Conservation (phyloP, 2,329 filamentous ascomycete genomes). For the Fusarium liriodendri region DNA sequence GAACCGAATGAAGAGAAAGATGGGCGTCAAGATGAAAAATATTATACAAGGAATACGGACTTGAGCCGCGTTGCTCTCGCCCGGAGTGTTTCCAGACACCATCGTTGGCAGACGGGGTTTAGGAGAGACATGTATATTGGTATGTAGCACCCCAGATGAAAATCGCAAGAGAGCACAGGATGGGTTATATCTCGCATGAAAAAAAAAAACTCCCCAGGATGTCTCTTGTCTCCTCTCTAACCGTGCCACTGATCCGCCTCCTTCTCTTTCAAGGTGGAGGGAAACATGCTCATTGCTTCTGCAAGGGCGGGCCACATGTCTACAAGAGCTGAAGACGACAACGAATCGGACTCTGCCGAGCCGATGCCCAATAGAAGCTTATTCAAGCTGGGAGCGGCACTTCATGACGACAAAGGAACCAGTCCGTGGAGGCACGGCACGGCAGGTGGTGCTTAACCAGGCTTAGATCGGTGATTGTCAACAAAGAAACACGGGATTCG, state of each 20-base stretch:
- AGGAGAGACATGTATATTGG: background rate
- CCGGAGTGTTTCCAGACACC: constrained; percentile 45
- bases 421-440: background rate
- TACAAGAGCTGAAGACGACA: constrained; percentile 8
- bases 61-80: constrained; percentile 52
- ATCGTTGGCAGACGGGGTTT: constrained; percentile 23
- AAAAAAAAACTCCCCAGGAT: background rate
- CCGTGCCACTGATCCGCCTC: background rate
- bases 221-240: background rate
- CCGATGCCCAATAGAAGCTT: background rate
- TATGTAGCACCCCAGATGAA: background rate
- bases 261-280: background rate
- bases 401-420: background rate
- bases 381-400: background rate
- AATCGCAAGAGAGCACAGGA: background rate
- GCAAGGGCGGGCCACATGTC: background rate
- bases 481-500: background rate
- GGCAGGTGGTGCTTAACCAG: background rate
- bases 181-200: background rate
- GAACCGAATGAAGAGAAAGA: constrained; percentile 54
- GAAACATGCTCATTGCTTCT: constrained; percentile 25
- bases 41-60: constrained; percentile 54
- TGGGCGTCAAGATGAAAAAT: constrained; percentile 56
- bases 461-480: background rate
- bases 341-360: background rate